phyloP scores from a whole-genome alignment of 495 filamentous ascomycete species.

The Lepraria neglecta region DNA sequence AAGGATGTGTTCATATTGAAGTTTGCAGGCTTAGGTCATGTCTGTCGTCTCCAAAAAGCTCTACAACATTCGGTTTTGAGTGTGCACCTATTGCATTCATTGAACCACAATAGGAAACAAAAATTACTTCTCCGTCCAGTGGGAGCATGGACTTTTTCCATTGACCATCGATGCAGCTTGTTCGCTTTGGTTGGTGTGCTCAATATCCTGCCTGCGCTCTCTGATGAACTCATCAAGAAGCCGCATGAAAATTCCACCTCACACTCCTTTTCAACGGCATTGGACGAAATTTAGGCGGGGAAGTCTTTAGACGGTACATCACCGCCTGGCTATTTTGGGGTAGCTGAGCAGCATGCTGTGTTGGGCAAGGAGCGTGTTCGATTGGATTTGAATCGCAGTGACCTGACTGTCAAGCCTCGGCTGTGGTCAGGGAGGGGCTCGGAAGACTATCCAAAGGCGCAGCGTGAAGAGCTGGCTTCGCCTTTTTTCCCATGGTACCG shows the following conservation, averaged over 20 bases:
- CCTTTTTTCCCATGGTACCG: constrained; percentile 41
- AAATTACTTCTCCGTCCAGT: background rate
- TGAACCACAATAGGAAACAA: background rate
- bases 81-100: background rate
- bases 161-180: background rate
- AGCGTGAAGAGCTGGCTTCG: constrained; percentile 70
- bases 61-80: background rate
- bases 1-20: background rate
- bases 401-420: constrained; percentile 6
- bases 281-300: background rate
- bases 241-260: background rate
- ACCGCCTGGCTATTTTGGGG: background rate
- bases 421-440: constrained; percentile 14
- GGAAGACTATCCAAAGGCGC: constrained; percentile 49
- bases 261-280: background rate
- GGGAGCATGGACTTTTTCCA: background rate
- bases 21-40: background rate
- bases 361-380: background rate
- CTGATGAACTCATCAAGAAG: background rate
- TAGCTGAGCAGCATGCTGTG: background rate
- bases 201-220: background rate
- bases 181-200: background rate
- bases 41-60: background rate
- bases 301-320: background rate
- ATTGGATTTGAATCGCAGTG: background rate